Evolutionary conservation across 148 eudicot species (phyloP).

Genomic region (Rhododendron ferrugineum): DNA sequence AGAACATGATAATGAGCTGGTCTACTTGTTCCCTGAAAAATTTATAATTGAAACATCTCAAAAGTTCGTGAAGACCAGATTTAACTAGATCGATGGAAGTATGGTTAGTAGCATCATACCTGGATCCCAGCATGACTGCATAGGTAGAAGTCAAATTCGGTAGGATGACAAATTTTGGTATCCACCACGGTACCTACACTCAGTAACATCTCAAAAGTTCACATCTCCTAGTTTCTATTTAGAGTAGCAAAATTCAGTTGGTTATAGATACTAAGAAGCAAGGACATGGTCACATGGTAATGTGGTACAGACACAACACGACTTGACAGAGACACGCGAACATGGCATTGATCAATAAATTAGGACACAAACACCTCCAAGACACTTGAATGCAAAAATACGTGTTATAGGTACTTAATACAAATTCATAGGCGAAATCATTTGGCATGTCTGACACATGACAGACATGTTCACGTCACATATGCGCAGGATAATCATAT

Average conservation of each 20-base stretch:
- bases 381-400: not conserved
- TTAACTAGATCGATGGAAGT: not conserved
- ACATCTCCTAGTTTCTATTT: not conserved
- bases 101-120: slow-evolving; percentile 24
- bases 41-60: not conserved
- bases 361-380: not conserved
- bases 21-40: slow-evolving; percentile 64
- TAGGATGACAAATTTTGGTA: slow-evolving; percentile 76
- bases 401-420: not conserved
- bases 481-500: not conserved
- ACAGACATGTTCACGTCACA: not conserved
- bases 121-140: slow-evolving; percentile 93
- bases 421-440: not conserved
- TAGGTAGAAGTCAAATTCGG: slow-evolving; percentile 71
- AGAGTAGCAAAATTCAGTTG: not conserved
- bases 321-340: not conserved
- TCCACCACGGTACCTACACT: slow-evolving; percentile 72
- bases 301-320: not conserved
- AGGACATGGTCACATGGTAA: not conserved
- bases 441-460: not conserved
- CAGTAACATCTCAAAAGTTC: not conserved
- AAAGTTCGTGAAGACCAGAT: not conserved
- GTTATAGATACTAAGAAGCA: not conserved
- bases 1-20: slow-evolving; percentile 91
- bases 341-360: not conserved